Evolutionary conservation across 352 stramenopile species (phyloP), one percentile per base, ranked within the genome.

Genomic region (Pythium dissotocum): DNA sequence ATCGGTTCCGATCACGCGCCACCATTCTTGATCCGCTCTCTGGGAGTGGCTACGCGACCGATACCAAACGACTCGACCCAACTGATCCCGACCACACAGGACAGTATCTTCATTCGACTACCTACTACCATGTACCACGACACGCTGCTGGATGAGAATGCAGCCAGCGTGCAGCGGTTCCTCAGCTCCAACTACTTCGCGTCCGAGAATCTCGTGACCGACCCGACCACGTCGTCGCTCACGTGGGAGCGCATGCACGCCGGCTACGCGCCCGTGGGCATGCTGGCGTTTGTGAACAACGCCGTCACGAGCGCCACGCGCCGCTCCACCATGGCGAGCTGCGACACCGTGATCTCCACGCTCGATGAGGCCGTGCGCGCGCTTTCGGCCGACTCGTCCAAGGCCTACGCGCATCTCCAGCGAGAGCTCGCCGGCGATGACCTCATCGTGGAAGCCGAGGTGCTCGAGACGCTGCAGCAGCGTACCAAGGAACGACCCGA

Each of bases 401-500:
- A 63, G 64, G 77, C 77, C 53, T 89, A 82, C 71, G 70, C 75
- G 0, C 75, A 75, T 54, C 76, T 90, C 18, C 81, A 91, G 72
- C 82, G 73, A 12, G 80, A 88, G 32, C 64, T 91, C 56, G 75
- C 86, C 36, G 78, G 80, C 7, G 70, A 77, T 0, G 78, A 88
- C 30, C 51, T 89, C 38, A 71, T 94, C 10, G 76, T 90, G 30
- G 83, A 91, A 62, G 86, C 82, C 6, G 67, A 83, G 26, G 84
- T 94, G 18, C 71, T 94, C 28, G 83, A 93, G 63, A 88, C 81
- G 44, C 72, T 94, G 30, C 74, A 85, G 18, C 75, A 77, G 48
- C 73, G 86, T 13, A 88, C 86, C 16, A 89, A 91, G 62, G 76
- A 89, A 65, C 80, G 67, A 1, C 82, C 82, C 26, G 83, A 94